These are phyloP conservation scores for Gymnopilus junonius DNA, from an alignment of 768 basidiomycete genomes.

Conservation along the genomic window DNA sequence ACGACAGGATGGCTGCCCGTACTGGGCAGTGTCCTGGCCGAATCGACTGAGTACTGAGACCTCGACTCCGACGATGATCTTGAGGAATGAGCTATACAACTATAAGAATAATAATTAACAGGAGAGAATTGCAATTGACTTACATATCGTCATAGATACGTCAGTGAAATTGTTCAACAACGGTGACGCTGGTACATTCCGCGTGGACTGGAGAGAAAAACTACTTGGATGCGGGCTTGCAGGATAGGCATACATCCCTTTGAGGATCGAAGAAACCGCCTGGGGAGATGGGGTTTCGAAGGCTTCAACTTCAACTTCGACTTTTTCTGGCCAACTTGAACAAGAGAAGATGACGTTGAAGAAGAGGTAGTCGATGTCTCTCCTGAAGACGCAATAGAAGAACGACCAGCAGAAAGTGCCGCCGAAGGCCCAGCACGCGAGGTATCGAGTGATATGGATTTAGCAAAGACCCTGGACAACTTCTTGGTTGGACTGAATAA, in stretches of 20 bases:
- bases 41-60: neutral
- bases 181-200: neutral
- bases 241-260: constrained; percentile 10
- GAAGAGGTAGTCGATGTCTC: neutral
- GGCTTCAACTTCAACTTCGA: neutral
- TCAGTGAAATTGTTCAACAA: neutral
- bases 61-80: neutral
- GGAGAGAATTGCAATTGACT: neutral
- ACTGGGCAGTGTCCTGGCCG: neutral
- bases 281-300: neutral
- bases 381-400: neutral
- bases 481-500: neutral
- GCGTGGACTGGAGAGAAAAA: neutral
- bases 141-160: neutral
- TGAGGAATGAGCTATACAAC: neutral
- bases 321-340: neutral
- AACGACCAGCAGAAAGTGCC: neutral
- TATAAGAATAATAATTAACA: too few relatives aligned
- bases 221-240: neutral
- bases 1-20: neutral
- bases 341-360: neutral
- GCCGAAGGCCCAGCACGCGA: neutral
- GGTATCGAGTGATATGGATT: neutral
- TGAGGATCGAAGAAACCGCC: constrained; percentile 8
- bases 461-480: neutral